These are phyloP conservation scores for Scheffersomyces amazonensis DNA, from an alignment of 805 yeast genomes.

Conservation along the genomic window DNA sequence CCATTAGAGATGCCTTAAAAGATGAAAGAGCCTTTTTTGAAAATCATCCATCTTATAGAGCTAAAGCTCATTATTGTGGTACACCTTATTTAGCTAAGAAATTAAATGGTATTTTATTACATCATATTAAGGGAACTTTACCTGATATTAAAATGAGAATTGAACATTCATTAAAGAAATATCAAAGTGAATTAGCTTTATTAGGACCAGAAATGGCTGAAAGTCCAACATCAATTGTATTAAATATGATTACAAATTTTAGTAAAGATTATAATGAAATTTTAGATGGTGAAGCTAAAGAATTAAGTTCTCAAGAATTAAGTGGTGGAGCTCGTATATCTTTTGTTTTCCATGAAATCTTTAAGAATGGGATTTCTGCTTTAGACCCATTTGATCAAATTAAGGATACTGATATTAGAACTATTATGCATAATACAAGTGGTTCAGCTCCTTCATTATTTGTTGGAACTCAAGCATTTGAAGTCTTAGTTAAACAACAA, in stretches of 20 bases:
- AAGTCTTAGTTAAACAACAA: constrained; percentile 91
- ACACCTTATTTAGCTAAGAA: constrained; percentile 96
- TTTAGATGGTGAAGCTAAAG: constrained; percentile 89
- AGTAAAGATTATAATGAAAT: constrained; percentile 88
- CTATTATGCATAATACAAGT: constrained; percentile 93
- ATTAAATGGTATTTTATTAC: constrained; percentile 80
- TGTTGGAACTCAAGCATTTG: constrained; percentile 97
- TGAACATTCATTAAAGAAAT: constrained; percentile 79
- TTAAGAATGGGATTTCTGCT: constrained; percentile 86
- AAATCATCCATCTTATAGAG: constrained; percentile 83
- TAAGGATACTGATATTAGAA: constrained; percentile 92
- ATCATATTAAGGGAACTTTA: constrained; percentile 64
- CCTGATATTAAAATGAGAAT: constrained; percentile 94
- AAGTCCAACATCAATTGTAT: constrained; percentile 83
- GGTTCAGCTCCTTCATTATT: constrained; percentile 95
- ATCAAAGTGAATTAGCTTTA: constrained; percentile 69
- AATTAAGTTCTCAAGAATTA: constrained; percentile 81
- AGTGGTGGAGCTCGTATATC: constrained; percentile 98
- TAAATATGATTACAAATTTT: constrained; percentile 89
- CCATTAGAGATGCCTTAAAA: constrained; percentile 81
- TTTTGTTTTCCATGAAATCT: constrained; percentile 95
- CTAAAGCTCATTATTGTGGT: constrained; percentile 95
- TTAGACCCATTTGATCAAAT: constrained; percentile 96
- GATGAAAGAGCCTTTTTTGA: constrained; percentile 83
- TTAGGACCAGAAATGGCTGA: constrained; percentile 91